These are phyloP conservation scores for Striga hermonthica DNA, from an alignment of 305 asterid genomes.

Conservation along the genomic window DNA sequence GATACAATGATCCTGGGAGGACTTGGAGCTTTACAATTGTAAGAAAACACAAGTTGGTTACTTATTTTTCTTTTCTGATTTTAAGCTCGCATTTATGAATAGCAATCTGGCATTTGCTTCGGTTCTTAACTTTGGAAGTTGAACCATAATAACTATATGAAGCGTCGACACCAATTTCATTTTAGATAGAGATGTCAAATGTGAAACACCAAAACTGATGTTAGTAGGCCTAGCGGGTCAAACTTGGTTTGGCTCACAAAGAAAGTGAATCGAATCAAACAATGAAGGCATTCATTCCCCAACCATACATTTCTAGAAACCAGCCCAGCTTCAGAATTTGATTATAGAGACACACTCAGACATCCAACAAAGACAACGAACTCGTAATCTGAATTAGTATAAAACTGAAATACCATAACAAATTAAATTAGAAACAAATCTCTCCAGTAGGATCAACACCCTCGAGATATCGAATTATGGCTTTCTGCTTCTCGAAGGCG, in stretches of 20 bases:
- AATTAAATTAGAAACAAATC: conserved; percentile 37
- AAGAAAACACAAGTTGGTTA: conserved; percentile 13
- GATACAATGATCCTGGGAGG: conserved; percentile 86
- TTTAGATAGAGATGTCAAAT: neutral
- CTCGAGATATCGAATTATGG: conserved; percentile 66
- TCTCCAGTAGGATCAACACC: conserved; percentile 81
- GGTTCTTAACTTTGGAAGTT: neutral
- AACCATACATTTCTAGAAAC: neutral
- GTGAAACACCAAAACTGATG: neutral
- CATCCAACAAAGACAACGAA: neutral
- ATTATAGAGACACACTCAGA: neutral
- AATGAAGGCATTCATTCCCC: neutral
- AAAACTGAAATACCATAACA: neutral
- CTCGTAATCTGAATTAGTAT: neutral
- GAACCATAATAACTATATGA: no score
- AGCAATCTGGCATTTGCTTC: neutral
- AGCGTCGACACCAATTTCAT: no score
- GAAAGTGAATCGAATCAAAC: neutral
- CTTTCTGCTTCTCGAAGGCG: conserved; percentile 78
- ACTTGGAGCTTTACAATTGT: conserved; percentile 75
- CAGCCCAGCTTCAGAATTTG: neutral
- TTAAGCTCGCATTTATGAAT: no score
- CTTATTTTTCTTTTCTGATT: no score
- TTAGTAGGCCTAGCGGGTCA: neutral
- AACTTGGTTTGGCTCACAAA: neutral